Percentiles rank a stretch among this genome's conserved stretches.
Conservation (phyloP, 1,139 yeast genomes). For the Yamadazyma sp. region DNA sequence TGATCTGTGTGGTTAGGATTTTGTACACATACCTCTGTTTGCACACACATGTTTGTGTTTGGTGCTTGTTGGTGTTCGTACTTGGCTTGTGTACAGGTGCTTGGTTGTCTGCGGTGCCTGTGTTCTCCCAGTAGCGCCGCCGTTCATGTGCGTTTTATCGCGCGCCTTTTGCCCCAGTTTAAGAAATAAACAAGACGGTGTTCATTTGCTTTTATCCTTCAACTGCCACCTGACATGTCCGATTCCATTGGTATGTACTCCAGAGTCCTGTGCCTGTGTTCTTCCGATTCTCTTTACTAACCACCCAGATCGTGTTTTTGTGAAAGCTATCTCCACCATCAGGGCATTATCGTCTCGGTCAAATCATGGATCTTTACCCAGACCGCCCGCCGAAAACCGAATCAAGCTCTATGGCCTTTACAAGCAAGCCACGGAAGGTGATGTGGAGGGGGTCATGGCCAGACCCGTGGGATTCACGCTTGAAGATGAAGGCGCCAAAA, state of each 20-base stretch:
- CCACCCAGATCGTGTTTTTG: conserved; percentile 67
- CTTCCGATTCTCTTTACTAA: conserved; percentile 14
- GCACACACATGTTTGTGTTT: no score
- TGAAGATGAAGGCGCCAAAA: conserved; percentile 67
- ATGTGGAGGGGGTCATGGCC: conserved; percentile 66
- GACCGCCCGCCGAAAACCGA: conserved; percentile 77
- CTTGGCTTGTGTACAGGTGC: no score
- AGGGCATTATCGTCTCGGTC: conserved; percentile 69
- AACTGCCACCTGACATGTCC: conserved; percentile 7
- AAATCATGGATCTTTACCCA: conserved; percentile 68
- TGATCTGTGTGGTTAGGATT: no score
- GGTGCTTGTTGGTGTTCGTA: no score
- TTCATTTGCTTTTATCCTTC: neutral
- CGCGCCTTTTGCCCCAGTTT: neutral
- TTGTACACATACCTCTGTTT: no score
- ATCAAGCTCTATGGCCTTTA: conserved; percentile 76
- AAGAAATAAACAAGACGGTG: neutral
- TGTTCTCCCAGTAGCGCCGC: no score
- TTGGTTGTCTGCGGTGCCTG: no score
- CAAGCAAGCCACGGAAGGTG: conserved; percentile 88
- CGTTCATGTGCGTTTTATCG: neutral
- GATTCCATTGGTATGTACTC: conserved; percentile 13
- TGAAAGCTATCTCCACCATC: conserved; percentile 77
- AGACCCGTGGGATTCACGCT: conserved; percentile 61
- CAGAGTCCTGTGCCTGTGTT: neutral